Base-by-base conservation (phyloP, 805 yeast genomes). In the Cyberlindnera americana region DNA sequence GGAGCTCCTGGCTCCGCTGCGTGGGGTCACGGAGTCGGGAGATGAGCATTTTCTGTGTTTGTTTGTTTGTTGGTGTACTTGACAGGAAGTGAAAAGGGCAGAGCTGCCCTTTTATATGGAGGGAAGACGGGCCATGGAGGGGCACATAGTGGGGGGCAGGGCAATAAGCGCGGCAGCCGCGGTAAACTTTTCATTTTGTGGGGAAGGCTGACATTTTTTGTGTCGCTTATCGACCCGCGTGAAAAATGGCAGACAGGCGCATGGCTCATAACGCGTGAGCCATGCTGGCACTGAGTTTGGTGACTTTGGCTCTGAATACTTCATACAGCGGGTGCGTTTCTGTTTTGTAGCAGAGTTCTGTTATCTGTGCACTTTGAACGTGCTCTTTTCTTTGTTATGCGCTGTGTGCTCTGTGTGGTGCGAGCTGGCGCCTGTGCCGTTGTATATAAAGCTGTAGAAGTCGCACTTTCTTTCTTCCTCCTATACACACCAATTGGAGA, bases 1-100 rank as follows among this genome's bases (percentile, higher is more conserved):
- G 44, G 37, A 52, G 34, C 44, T 56, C 59, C 19, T 43, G 34
- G 28, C 45, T 42, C 44, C 58, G 39, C 19, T 33, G 29, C 6
- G 37, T 25, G 4, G 54, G 38, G 34, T 50, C 52, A 5, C 43
- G 37, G 17, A 56, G 47, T 33, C 35, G 44, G 12, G 56, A 41
- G n/a, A 54, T 35, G 19, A 41, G 35, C 45, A 44, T 45, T 13
- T 23, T 18, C 9, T 30, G 19, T 19, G 18, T 19, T 18, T 19
- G 9, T 31, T 29, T n/a, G 7, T 29, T 17, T 25, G n/a, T 25
- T n/a, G 28, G 16, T 26, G 29, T n/a, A n/a, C n/a, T n/a, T n/a
- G n/a, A n/a, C n/a, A n/a, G n/a, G n/a, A n/a, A 13, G 29, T 26
- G 15, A 4, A n/a, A 14, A 13, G 15, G 13, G 15, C 15, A 14